Conservation (phyloP, 306 rosid genomes). For the Cucurbita moschata region DNA sequence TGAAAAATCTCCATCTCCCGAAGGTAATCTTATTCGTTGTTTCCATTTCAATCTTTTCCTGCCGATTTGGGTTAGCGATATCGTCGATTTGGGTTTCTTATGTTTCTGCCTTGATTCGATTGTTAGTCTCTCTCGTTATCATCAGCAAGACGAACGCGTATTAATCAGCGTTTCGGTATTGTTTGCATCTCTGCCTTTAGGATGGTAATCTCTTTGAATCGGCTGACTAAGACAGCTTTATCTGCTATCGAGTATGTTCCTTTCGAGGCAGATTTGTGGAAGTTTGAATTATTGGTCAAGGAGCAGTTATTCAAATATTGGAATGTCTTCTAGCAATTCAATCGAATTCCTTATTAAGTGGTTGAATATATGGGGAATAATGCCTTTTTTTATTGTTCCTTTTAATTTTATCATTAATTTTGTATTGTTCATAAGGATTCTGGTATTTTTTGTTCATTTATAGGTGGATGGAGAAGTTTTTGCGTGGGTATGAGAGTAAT, state of each 20-base stretch:
- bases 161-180: not conserved
- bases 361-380: not conserved
- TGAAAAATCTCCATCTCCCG: not conserved
- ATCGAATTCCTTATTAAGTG: not conserved
- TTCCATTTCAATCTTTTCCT: not conserved
- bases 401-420: not conserved
- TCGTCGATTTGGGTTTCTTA: not conserved
- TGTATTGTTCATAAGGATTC: not conserved
- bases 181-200: not conserved
- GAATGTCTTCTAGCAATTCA: not conserved
- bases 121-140: not conserved
- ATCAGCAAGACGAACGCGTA: not conserved
- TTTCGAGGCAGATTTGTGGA: not conserved
- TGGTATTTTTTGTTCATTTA: not conserved
- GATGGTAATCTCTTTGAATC: not conserved
- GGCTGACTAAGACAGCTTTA: not conserved
- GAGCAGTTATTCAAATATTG: not conserved
- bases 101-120: not conserved
- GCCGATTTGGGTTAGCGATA: not conserved
- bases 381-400: not conserved
- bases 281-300: not conserved
- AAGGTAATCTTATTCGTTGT: not conserved
- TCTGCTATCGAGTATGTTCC: not conserved
- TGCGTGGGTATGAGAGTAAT: not conserved
- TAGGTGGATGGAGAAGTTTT: not conserved